Percentiles rank a stretch among this genome's conserved stretches.
phyloP scores from a whole-genome alignment of 345 rosid genomes.

The Populus ilicifolia region DNA sequence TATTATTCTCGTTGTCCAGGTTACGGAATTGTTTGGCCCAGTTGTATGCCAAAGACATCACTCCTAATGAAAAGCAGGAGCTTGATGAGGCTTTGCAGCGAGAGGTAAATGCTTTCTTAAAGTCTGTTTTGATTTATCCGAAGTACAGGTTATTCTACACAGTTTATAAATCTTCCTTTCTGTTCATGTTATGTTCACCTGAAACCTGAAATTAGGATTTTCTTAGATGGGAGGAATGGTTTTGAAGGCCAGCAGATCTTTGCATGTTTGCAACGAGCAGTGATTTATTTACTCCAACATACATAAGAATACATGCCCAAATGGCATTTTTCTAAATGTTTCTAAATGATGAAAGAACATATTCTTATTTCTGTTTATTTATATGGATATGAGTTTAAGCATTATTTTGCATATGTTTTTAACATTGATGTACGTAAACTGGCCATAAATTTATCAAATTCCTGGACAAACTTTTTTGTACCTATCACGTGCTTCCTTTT shows the following conservation, averaged over 20 bases:
- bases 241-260: too few species aligned
- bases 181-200: neutral
- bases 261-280: too few species aligned
- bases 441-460: neutral
- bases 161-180: neutral
- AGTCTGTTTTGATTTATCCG: neutral
- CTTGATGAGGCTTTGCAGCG: conserved; percentile 94
- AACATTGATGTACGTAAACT: neutral
- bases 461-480: neutral
- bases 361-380: neutral
- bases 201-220: too few species aligned
- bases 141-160: neutral
- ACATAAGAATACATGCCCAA: neutral
- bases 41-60: conserved; percentile 85
- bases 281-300: neutral
- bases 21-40: conserved; percentile 83
- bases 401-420: neutral
- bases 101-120: conserved; percentile 47
- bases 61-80: conserved; percentile 98
- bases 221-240: too few species aligned
- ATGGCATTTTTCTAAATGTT: neutral
- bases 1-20: conserved; percentile 37
- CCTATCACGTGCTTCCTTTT: neutral
- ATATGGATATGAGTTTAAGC: neutral
- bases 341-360: neutral